Percentiles rank a stretch among this genome's conserved stretches.
Conservation (phyloP, 139 green algal genomes). For the Chlorella sp. region DNA sequence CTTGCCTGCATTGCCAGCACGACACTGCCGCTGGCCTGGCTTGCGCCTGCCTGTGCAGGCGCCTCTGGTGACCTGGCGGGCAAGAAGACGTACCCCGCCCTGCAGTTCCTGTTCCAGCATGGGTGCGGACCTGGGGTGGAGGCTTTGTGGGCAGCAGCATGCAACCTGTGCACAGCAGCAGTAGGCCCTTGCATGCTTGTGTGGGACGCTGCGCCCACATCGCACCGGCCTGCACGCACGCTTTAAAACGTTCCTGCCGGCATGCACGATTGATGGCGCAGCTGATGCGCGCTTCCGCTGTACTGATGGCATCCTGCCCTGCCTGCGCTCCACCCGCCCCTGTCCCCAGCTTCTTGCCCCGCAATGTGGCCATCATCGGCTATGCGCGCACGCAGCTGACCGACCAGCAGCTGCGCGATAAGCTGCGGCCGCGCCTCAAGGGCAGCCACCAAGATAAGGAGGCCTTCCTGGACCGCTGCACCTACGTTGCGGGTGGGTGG, state of each 20-base stretch:
- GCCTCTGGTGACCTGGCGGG: constrained; percentile 81
- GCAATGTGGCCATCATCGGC: constrained; percentile 74
- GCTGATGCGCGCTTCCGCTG: no score
- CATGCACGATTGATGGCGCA: no score
- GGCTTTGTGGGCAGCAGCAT: not conserved
- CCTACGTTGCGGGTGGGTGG: constrained; percentile 11
- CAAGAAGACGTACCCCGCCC: constrained; percentile 92
- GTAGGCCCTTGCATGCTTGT: not conserved
- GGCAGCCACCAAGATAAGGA: constrained; percentile 34
- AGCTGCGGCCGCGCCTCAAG: constrained; percentile 60
- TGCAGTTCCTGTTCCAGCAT: constrained; percentile 58
- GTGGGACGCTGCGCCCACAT: no score
- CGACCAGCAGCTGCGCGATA: constrained; percentile 67
- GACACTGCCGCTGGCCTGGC: no score
- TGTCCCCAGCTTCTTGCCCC: constrained; percentile 17
- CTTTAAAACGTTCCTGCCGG: no score
- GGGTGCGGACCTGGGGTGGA: not conserved
- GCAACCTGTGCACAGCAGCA: no score
- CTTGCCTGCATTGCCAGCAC: no score
- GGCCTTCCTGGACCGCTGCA: constrained; percentile 69
- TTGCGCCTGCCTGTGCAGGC: constrained; percentile 30
- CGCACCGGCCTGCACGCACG: no score
- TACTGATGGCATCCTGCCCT: no score
- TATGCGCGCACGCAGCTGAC: constrained; percentile 80
- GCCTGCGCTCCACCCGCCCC: not conserved